These are phyloP conservation scores for Cutaneotrichosporon cutaneum DNA, from an alignment of 1,284 basidiomycete species.

Conservation along the genomic window DNA sequence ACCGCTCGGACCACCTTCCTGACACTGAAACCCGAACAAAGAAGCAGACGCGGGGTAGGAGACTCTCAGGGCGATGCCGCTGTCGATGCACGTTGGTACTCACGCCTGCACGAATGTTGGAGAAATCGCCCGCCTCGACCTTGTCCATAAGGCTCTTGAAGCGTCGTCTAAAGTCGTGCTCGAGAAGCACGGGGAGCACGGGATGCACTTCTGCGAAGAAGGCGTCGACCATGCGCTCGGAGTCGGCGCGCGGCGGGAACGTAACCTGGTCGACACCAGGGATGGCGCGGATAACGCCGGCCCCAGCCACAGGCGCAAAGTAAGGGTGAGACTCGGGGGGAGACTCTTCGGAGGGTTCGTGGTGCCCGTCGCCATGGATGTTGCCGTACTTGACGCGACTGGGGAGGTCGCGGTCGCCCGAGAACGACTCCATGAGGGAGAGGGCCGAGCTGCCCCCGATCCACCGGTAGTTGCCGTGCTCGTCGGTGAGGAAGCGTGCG, in stretches of 20 bases:
- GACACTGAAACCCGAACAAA: not conserved
- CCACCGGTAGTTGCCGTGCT: conserved; percentile 86
- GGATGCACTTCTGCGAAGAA: conserved; percentile 83
- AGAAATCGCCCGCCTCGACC: conserved; percentile 44
- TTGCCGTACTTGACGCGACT: conserved; percentile 19
- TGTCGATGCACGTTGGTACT: conserved; percentile 3
- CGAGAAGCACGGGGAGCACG: conserved; percentile 77
- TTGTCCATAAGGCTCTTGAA: conserved; percentile 70
- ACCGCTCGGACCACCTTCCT: not conserved
- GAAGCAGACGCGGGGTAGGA: not conserved
- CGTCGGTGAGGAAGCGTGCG: conserved; percentile 54
- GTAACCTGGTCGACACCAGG: conserved; percentile 82
- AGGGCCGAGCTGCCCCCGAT: conserved; percentile 87
- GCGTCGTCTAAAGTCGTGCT: conserved; percentile 69
- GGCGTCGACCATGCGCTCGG: conserved; percentile 79
- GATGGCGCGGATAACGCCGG: conserved; percentile 78
- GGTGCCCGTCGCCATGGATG: conserved; percentile 12
- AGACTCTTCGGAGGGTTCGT: conserved; percentile 7
- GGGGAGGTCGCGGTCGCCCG: conserved; percentile 16
- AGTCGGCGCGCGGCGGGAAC: conserved; percentile 75
- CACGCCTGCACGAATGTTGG: conserved; percentile 21
- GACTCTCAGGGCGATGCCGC: not conserved
- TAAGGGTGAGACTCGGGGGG: conserved; percentile 57
- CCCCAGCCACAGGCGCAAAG: conserved; percentile 82
- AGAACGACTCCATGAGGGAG: conserved; percentile 84